These are phyloP conservation scores for Paecilomyces sp. DNA, from an alignment of 2,329 filamentous ascomycete species.

Conservation along the genomic window DNA sequence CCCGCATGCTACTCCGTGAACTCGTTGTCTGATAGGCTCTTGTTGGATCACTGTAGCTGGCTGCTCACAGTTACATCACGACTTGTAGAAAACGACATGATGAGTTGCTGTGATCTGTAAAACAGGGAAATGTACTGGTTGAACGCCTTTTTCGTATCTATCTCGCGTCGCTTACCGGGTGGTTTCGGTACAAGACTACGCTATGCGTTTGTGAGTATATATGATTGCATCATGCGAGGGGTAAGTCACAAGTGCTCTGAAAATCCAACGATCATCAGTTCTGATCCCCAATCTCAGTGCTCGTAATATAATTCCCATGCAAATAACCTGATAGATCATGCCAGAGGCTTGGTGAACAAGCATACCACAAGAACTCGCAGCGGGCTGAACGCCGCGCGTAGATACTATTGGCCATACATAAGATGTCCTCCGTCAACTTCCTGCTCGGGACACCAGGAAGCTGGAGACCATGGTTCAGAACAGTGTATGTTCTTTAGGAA, in stretches of 20 bases:
- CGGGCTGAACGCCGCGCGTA: no score
- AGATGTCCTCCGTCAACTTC: no score
- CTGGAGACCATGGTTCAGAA: not conserved
- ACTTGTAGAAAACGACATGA: not conserved
- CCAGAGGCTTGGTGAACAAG: not conserved
- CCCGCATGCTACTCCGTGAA: not conserved
- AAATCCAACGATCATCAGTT: not conserved
- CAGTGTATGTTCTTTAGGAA: not conserved
- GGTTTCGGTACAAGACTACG: not conserved
- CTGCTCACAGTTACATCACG: not conserved
- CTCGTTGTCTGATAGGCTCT: not conserved
- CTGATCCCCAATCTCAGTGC: not conserved
- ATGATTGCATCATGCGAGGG: not conserved
- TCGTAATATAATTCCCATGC: no score
- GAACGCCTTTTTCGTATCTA: not conserved
- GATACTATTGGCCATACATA: no score
- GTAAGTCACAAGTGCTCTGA: not conserved
- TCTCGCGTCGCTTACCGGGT: not conserved
- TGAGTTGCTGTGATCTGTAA: not conserved
- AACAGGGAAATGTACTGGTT: not conserved
- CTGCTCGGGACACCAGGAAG: no score
- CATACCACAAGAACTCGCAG: no score
- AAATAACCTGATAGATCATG: not conserved
- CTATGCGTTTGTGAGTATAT: not conserved
- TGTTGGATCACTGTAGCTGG: no score